Conservation (phyloP, 1,139 yeast species). For the Debaryomyces sp. region DNA sequence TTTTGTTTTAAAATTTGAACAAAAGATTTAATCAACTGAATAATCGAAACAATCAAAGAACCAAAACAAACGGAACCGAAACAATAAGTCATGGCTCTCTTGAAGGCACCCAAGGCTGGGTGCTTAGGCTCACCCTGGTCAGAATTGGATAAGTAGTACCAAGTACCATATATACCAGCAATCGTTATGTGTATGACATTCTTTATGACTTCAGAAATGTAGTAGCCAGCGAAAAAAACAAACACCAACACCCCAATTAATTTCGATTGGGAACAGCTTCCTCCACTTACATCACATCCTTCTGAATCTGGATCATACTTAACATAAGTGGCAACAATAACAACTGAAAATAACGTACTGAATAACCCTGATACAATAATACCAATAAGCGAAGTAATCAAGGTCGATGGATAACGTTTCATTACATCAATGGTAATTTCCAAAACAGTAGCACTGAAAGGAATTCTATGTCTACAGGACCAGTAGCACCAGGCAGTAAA, state of each 20-base stretch:
- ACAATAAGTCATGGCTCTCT: conserved; percentile 81
- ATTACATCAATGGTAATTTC: conserved; percentile 76
- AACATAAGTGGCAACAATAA: conserved; percentile 74
- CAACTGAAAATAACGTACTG: conserved; percentile 64
- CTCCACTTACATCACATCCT: conserved; percentile 54
- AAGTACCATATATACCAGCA: conserved; percentile 85
- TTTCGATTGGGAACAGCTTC: conserved; percentile 66
- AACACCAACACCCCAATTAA: conserved; percentile 70
- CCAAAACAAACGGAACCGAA: conserved; percentile 93
- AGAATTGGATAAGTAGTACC: conserved; percentile 81
- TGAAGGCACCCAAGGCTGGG: conserved; percentile 83
- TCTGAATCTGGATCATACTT: conserved; percentile 55
- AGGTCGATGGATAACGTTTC: conserved; percentile 68
- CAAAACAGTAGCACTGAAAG: conserved; percentile 73
- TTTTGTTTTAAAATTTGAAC: conserved; percentile 51
- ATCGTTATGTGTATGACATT: conserved; percentile 85
- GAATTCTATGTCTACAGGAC: conserved; percentile 69
- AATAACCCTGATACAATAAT: conserved; percentile 66
- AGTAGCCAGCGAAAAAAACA: conserved; percentile 86
- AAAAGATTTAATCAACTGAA: conserved; percentile 64
- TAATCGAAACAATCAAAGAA: conserved; percentile 74
- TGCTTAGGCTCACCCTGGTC: conserved; percentile 81
- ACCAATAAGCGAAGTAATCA: conserved; percentile 66
- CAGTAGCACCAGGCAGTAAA: conserved; percentile 75
- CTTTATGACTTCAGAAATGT: conserved; percentile 81